Evolutionary conservation across 345 rosid species (phyloP).

Genomic region (Aethionema arabicum): DNA sequence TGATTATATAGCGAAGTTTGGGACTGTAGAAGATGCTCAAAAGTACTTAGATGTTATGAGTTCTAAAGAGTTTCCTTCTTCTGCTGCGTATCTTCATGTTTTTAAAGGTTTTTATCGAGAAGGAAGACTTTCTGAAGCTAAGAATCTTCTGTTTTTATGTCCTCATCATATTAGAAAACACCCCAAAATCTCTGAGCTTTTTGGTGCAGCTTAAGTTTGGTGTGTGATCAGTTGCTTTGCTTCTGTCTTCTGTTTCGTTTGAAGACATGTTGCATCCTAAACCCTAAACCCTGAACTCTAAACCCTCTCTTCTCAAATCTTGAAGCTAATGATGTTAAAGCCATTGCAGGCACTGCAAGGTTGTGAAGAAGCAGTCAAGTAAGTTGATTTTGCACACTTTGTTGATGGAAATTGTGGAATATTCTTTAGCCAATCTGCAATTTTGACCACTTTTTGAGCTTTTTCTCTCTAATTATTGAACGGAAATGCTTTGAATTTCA

Average conservation of each 20-base stretch:
- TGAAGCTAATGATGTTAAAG: too few species aligned
- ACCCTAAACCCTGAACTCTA: neutral
- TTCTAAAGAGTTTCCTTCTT: constrained; percentile 59
- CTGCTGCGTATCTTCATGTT: constrained; percentile 51
- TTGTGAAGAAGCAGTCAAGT: constrained; percentile 4
- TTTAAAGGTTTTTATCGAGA: constrained; percentile 61
- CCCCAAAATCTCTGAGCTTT: constrained; percentile 57
- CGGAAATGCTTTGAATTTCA: neutral
- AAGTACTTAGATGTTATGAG: constrained; percentile 64
- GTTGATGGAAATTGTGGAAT: constrained; percentile 18
- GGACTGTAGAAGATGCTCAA: constrained; percentile 63
- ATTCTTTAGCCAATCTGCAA: constrained; percentile 16
- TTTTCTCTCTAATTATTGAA: neutral
- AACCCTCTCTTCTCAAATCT: neutral
- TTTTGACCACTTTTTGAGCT: neutral
- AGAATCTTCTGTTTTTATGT: constrained; percentile 56
- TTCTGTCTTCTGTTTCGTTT: neutral
- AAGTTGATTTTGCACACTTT: constrained; percentile 17
- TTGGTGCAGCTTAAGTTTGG: constrained; percentile 44
- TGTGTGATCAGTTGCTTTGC: neutral
- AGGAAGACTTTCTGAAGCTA: constrained; percentile 83
- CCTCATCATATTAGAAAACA: constrained; percentile 77
- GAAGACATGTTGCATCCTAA: constrained; percentile 1
- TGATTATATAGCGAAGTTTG: constrained; percentile 65
- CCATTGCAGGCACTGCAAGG: neutral